Evolutionary conservation across 108 stramenopile genomes (phyloP).

Genomic region (Cylindrotheca fusiformis): DNA sequence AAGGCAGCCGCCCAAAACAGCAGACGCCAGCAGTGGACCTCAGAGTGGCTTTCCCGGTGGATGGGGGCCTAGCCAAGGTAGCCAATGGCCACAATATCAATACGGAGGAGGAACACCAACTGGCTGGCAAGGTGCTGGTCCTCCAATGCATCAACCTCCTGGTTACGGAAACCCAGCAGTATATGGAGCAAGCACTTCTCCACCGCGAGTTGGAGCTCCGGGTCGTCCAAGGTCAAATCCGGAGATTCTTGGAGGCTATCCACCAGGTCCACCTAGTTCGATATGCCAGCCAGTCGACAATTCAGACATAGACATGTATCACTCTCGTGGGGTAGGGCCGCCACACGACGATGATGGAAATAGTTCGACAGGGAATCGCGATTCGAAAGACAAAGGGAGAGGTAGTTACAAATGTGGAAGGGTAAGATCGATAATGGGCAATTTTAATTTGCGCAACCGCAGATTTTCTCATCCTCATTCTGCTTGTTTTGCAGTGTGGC

Average conservation of each 20-base stretch:
- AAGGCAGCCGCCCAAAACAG: conserved; percentile 11
- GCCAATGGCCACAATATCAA: conserved; percentile 22
- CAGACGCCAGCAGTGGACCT: conserved; percentile 16
- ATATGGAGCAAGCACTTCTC: conserved; percentile 7
- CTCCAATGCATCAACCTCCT: conserved; percentile 29
- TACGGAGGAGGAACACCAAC: conserved; percentile 12
- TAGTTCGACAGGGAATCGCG: conserved; percentile 28
- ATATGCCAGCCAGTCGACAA: conserved; percentile 27
- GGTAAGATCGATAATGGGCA: conserved; percentile 24
- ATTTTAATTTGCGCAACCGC: not conserved
- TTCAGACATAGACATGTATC: conserved; percentile 23
- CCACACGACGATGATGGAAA: conserved; percentile 20
- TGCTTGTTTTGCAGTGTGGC: conserved; percentile 53
- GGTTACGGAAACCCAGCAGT: conserved; percentile 20
- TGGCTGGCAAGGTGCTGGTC: conserved; percentile 25
- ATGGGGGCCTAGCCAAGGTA: conserved; percentile 12
- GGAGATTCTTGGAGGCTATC: conserved; percentile 22
- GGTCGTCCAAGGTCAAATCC: conserved; percentile 27
- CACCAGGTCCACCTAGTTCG: not conserved
- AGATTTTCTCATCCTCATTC: not conserved
- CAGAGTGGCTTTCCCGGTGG: conserved; percentile 15
- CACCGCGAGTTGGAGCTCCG: conserved; percentile 10
- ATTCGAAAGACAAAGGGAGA: conserved; percentile 74
- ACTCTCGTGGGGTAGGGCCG: conserved; percentile 16
- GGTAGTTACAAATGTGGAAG: conserved; percentile 84